Evolutionary conservation across 2,329 filamentous ascomycete species (phyloP).

Genomic region (Alternaria novae-zelandiae): DNA sequence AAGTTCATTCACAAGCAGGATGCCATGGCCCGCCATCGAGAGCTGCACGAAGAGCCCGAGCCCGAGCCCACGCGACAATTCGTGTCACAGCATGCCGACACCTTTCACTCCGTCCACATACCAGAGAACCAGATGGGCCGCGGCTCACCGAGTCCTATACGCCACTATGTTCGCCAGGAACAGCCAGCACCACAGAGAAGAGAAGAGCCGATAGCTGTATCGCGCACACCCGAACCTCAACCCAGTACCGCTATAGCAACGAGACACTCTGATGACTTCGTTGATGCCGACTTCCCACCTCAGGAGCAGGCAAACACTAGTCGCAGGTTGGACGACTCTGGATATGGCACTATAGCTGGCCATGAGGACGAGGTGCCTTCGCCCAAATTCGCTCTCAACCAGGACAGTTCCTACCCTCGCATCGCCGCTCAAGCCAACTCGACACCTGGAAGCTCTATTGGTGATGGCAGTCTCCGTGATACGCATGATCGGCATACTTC

Average conservation of each 20-base stretch:
- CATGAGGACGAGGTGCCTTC: constrained; percentile 16
- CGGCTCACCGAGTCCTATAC: constrained; percentile 28
- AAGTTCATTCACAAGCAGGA: constrained; percentile 47
- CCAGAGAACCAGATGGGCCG: constrained; percentile 14
- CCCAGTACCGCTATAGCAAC: constrained; percentile 16
- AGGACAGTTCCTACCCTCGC: constrained; percentile 37
- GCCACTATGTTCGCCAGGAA: constrained; percentile 16
- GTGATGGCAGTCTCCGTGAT: constrained; percentile 24
- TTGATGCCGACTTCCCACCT: constrained; percentile 48
- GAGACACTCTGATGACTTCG: constrained; percentile 51
- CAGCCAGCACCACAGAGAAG: constrained; percentile 15
- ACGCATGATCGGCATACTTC: constrained; percentile 47
- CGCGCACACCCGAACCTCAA: constrained; percentile 3
- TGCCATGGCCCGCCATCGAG: constrained; percentile 43
- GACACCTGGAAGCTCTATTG: constrained; percentile 11
- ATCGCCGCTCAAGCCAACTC: constrained; percentile 16
- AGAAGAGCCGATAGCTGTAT: constrained; percentile 16
- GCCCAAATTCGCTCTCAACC: constrained; percentile 30
- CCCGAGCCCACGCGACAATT: constrained; percentile 25
- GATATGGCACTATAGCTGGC: constrained; percentile 11
- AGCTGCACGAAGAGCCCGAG: constrained; percentile 36
- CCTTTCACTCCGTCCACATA: constrained; percentile 13
- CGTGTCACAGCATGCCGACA: constrained; percentile 26
- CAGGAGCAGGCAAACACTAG: constrained; percentile 28
- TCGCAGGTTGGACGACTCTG: constrained; percentile 21